A percentile compares a stretch with the other conserved stretches of the same genome.
These are phyloP conservation scores for Knufia fluminis DNA, from an alignment of 2,329 filamentous ascomycete genomes.

Conservation along the genomic window DNA sequence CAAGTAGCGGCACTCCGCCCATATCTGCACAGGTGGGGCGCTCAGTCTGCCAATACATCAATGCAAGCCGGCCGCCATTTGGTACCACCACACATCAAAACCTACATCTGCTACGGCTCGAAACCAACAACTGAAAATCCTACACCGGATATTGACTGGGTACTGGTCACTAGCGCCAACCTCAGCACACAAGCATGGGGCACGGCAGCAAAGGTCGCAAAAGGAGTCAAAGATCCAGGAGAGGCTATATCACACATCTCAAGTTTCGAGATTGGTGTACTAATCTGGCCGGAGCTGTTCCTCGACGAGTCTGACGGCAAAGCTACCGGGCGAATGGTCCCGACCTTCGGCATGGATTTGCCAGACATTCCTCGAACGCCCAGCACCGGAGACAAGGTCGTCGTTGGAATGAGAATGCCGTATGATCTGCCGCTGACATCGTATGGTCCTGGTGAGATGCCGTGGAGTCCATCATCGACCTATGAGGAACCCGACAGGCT, in stretches of 20 bases:
- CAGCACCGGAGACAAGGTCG: constrained; percentile 17
- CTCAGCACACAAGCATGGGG: constrained; percentile 87
- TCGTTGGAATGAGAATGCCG: constrained; percentile 69
- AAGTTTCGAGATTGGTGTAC: constrained; percentile 75
- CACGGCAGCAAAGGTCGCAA: constrained; percentile 40
- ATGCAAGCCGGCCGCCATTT: constrained; percentile 48
- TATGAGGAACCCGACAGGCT: constrained; percentile 1
- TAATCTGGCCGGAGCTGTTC: constrained; percentile 64
- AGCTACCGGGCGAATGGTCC: constrained; percentile 50
- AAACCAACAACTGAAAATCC: constrained; percentile 25
- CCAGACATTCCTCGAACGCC: constrained; percentile 30
- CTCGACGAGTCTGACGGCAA: constrained; percentile 29
- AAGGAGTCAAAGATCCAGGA: constrained; percentile 6
- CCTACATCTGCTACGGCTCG: constrained; percentile 59
- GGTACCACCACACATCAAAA: constrained; percentile 83
- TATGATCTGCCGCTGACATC: constrained; percentile 65
- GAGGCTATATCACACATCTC: constrained; percentile 49
- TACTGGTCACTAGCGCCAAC: constrained; percentile 82
- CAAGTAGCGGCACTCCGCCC: constrained; percentile 65
- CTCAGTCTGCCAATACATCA: constrained; percentile 5
- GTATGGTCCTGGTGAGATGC: constrained; percentile 55
- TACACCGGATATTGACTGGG: constrained; percentile 60
- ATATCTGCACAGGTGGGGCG: constrained; percentile 61
- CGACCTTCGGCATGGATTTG: constrained; percentile 55
- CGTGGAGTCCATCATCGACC: constrained; percentile 46